Base-by-base conservation (phyloP, 2,329 filamentous ascomycete species). In the Peltaster fructicola region DNA sequence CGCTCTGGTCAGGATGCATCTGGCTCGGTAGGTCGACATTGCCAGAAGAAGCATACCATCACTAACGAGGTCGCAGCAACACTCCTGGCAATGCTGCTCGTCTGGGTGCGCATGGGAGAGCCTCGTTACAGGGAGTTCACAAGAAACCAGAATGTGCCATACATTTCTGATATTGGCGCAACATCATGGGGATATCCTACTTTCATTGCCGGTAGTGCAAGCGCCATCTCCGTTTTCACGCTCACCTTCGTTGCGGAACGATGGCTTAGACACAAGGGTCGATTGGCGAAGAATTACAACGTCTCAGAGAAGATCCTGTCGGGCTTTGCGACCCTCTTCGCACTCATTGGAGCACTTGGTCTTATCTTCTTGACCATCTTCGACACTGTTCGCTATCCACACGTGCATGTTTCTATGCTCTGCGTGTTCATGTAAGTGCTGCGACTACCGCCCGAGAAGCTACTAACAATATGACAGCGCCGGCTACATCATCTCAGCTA, bases 361-460 rank as follows among this genome's bases (percentile, higher is more conserved):
- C 54, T 98, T 21, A 81, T 92, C 34, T 59, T 84, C 5, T 61
- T 98, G 19, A 73, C 73, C 34, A 72, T 92, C 38, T 93, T 90
- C 50, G 81, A 95, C 50, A 88, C 80, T 0, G 51, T 63, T n/a
- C 56, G 59, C 27, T 68, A 92, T 47, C 60, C 61, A 2, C 51
- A 38, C 2, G 47, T 77, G 30, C 88, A 98, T 47, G 61, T 80
- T 41, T 57, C 69, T 2, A 91, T 91, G 52, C 55, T 98, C 17
- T 52, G 67, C 1, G 52, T 93, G 25, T 98, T 98, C 50, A 80
- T 93, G 47, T 50, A 37, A 29, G 48, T 37, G n/a, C 12, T 15
- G n/a, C 14, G n/a, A n/a, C 5, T 12, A 2, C 7, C 20, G n/a
- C 8, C 7, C 14, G 12, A 7, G 8, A 14, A 11, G 14, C 7